Percentiles rank a stretch among this genome's conserved stretches.
phyloP scores from a whole-genome alignment of 2,329 filamentous ascomycete genomes.

The Aureobasidium sp. region DNA sequence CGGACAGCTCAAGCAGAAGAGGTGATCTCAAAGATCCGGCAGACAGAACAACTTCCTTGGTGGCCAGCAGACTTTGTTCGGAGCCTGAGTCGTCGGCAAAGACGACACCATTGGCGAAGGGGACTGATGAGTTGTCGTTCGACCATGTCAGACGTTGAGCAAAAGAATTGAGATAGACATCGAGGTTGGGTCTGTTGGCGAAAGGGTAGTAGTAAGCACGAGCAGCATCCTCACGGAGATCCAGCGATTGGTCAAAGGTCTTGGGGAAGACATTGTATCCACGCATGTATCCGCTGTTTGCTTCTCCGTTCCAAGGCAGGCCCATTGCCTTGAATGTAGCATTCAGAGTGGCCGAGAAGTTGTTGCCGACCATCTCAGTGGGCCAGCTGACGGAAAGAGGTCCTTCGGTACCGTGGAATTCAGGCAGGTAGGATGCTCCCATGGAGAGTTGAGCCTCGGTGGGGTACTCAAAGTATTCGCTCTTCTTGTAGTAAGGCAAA shows the following conservation, averaged over 20 bases:
- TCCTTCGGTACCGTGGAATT: slow-evolving; percentile 1
- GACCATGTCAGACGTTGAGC: slow-evolving; percentile 37
- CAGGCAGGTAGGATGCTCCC: not conserved
- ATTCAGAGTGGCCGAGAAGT: slow-evolving; percentile 27
- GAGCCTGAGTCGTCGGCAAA: not conserved
- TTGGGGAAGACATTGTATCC: slow-evolving; percentile 40
- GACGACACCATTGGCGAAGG: slow-evolving; percentile 10
- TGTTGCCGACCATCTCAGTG: slow-evolving; percentile 4
- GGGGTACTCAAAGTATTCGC: slow-evolving; percentile 5
- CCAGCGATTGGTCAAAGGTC: slow-evolving; percentile 34
- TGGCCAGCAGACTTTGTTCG: slow-evolving; percentile 13
- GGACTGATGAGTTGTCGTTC: not conserved
- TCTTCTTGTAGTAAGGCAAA: slow-evolving; percentile 22
- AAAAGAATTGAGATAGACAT: slow-evolving; percentile 38
- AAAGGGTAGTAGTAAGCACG: slow-evolving; percentile 43
- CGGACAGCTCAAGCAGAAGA: slow-evolving; percentile 31
- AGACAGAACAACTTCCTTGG: slow-evolving; percentile 31
- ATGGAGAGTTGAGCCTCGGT: not conserved
- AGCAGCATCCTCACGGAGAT: slow-evolving; percentile 41
- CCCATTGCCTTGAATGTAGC: slow-evolving; percentile 31
- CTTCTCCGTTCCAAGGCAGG: slow-evolving; percentile 35
- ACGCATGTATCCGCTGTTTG: slow-evolving; percentile 38
- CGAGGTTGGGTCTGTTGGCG: slow-evolving; percentile 35
- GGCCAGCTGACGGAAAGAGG: slow-evolving; percentile 16
- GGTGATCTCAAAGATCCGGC: slow-evolving; percentile 32